These are phyloP conservation scores for Mercurialis annua DNA, from an alignment of 345 rosid genomes.

Conservation along the genomic window DNA sequence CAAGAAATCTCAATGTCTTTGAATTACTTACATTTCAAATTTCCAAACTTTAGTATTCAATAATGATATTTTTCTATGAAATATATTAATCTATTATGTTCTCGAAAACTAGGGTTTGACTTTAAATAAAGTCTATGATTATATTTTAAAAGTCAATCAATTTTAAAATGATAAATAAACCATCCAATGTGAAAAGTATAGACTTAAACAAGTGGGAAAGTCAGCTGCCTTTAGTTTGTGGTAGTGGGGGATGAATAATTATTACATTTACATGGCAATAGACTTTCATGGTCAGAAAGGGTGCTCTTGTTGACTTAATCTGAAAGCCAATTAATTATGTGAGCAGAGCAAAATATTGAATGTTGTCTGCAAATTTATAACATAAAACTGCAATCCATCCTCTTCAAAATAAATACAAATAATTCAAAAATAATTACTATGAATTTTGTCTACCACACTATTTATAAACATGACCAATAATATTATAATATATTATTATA, in stretches of 20 bases:
- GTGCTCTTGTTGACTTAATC: neutral
- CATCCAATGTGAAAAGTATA: neutral
- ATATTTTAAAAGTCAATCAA: neutral
- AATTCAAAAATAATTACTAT: too few relatives aligned
- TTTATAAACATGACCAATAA: too few relatives aligned
- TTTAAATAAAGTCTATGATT: neutral
- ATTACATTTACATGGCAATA: neutral
- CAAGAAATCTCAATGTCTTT: too few relatives aligned
- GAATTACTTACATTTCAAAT: too few relatives aligned
- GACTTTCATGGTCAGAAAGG: neutral
- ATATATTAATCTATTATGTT: neutral
- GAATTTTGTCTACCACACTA: too few relatives aligned
- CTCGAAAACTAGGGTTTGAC: neutral
- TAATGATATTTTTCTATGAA: neutral
- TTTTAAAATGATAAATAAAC: neutral
- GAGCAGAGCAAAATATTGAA: neutral
- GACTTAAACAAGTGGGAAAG: neutral
- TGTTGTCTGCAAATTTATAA: neutral
- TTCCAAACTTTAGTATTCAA: too few relatives aligned
- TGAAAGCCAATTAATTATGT: neutral
- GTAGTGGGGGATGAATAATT: conserved; percentile 10
- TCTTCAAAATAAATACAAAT: too few relatives aligned
- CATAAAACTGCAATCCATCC: neutral
- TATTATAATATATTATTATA: too few relatives aligned
- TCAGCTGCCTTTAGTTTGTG: neutral